Conservation (phyloP, 108 stramenopile genomes). For the Nitzschia sp. region DNA sequence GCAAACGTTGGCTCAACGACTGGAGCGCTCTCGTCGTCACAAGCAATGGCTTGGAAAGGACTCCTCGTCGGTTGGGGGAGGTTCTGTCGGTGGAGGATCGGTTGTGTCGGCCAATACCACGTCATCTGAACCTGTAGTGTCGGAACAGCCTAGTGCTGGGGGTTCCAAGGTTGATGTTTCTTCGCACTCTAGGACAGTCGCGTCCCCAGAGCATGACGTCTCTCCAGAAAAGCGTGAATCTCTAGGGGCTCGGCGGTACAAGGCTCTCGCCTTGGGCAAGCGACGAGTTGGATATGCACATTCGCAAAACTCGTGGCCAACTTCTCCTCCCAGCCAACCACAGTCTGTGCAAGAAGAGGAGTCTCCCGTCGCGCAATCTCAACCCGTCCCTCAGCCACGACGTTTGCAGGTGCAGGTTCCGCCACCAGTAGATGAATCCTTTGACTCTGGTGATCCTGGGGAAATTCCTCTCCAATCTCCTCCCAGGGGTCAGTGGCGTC, state of each 20-base stretch:
- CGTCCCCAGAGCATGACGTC: background rate
- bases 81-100: constrained; percentile 6
- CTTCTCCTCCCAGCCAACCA: background rate
- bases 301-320: constrained; percentile 3
- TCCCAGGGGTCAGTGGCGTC: background rate
- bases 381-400: background rate
- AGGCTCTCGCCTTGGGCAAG: constrained; percentile 2
- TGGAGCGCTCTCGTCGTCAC: constrained; percentile 13
- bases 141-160: too few species aligned
- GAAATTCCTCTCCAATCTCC: background rate
- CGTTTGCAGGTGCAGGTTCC: background rate
- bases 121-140: background rate
- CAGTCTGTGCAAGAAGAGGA: background rate
- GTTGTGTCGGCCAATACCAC: background rate
- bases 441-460: background rate
- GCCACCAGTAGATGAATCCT: background rate
- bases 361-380: background rate
- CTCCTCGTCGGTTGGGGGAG: constrained; percentile 3
- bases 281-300: background rate
- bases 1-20: constrained; percentile 4
- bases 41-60: constrained; percentile 14
- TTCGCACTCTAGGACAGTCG: too few species aligned
- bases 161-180: too few species aligned
- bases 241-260: background rate
- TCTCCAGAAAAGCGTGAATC: constrained; percentile 1